Evolutionary conservation across 495 filamentous ascomycete species (phyloP).

Genomic region (Daldinia decipiens): DNA sequence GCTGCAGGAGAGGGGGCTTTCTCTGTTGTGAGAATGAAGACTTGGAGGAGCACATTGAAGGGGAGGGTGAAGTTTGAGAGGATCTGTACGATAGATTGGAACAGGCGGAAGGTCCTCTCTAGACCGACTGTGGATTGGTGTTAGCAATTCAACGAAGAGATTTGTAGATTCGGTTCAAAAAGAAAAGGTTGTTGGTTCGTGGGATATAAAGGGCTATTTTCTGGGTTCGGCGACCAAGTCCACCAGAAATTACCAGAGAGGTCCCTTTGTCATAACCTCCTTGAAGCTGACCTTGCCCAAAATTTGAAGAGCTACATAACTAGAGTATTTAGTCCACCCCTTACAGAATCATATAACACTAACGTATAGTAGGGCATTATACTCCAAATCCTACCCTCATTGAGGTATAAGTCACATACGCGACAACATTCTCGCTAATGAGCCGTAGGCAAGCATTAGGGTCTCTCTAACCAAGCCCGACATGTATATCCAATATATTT

Average conservation of each 20-base stretch:
- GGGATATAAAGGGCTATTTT: not conserved
- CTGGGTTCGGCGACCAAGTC: not conserved
- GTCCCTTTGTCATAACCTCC: not conserved
- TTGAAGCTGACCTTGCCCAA: not conserved
- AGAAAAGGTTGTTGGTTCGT: too few relatives aligned
- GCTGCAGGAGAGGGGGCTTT: slow-evolving; percentile 15
- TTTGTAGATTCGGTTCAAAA: not conserved
- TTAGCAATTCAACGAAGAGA: slow-evolving; percentile 15
- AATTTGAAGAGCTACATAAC: not conserved
- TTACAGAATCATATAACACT: not conserved
- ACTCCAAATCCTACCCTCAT: not conserved
- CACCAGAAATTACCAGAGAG: too few relatives aligned
- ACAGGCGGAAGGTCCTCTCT: slow-evolving; percentile 69
- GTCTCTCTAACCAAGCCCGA: not conserved
- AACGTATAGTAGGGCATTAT: not conserved
- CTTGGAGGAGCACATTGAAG: slow-evolving; percentile 39
- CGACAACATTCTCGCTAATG: not conserved
- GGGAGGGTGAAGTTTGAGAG: slow-evolving; percentile 53
- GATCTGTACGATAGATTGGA: slow-evolving; percentile 66
- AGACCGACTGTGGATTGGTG: slow-evolving; percentile 58
- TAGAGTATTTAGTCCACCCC: too few relatives aligned
- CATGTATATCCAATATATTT: not conserved
- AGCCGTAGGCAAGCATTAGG: not conserved
- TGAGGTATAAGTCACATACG: not conserved
- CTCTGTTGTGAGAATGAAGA: slow-evolving; percentile 24